These are phyloP conservation scores for Podila verticillata DNA, from an alignment of 192 early-diverging fungal genomes.

Conservation along the genomic window DNA sequence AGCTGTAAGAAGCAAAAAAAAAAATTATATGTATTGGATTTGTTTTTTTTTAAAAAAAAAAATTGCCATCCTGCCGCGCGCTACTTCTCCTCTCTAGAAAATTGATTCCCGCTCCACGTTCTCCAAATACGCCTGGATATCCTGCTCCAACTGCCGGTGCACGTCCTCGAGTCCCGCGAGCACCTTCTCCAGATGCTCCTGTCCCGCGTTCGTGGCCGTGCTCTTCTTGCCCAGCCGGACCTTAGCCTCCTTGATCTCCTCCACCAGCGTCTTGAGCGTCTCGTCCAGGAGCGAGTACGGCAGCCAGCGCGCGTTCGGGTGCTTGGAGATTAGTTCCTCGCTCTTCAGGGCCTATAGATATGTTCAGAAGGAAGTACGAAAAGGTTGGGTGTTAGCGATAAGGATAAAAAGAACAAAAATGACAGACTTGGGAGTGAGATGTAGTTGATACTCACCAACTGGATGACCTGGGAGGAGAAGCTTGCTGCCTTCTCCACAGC, in stretches of 20 bases:
- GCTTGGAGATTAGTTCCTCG: slow-evolving; percentile 29
- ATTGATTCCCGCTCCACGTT: slow-evolving; percentile 39
- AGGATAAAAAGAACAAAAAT: neutral
- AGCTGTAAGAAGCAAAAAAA: too few relatives aligned
- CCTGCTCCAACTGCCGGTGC: slow-evolving; percentile 19
- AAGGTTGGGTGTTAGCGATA: neutral
- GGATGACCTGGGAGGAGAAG: slow-evolving; percentile 31
- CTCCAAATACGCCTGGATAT: slow-evolving; percentile 34
- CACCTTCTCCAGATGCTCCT: neutral
- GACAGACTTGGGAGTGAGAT: neutral
- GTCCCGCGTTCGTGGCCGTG: neutral
- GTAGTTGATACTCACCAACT: neutral
- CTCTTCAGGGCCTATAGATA: slow-evolving; percentile 29
- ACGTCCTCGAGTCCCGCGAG: slow-evolving; percentile 13
- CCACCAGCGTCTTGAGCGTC: slow-evolving; percentile 19
- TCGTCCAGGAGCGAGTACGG: slow-evolving; percentile 45
- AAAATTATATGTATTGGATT: too few relatives aligned
- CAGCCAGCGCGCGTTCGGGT: slow-evolving; percentile 44
- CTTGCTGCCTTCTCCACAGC: slow-evolving; percentile 26
- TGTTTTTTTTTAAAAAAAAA: too few relatives aligned
- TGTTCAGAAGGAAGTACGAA: neutral
- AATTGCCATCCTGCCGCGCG: too few relatives aligned
- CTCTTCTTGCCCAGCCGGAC: neutral
- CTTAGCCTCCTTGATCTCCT: slow-evolving; percentile 16
- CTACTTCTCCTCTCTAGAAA: slow-evolving; percentile 14